Percentiles rank a stretch among this genome's conserved stretches.
These are phyloP conservation scores for Arthrobotrys iridis DNA, from an alignment of 2,329 filamentous ascomycete genomes.

Conservation along the genomic window DNA sequence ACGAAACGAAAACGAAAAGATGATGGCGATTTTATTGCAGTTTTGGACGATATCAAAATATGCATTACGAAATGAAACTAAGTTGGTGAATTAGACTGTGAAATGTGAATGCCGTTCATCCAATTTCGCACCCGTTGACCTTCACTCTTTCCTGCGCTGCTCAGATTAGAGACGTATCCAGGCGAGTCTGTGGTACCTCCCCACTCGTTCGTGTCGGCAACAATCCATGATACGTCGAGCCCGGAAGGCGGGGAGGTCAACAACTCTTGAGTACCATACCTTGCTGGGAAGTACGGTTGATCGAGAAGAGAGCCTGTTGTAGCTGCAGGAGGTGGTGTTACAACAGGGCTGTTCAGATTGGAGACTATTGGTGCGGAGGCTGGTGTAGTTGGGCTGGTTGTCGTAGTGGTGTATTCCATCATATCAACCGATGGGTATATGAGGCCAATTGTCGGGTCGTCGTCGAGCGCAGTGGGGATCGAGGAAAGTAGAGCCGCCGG, in stretches of 20 bases:
- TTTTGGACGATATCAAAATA: too few relatives aligned
- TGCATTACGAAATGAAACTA: background rate
- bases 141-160: slow-evolving; percentile 29
- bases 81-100: slow-evolving; percentile 17
- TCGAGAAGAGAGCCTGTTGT: background rate
- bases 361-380: slow-evolving; percentile 21
- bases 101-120: slow-evolving; percentile 37
- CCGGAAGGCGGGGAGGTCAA: slow-evolving; percentile 23
- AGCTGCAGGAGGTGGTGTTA: slow-evolving; percentile 20
- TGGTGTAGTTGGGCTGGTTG: slow-evolving; percentile 27
- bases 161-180: slow-evolving; percentile 16
- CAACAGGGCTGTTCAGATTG: slow-evolving; percentile 36
- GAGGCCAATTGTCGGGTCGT: slow-evolving; percentile 4
- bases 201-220: slow-evolving; percentile 21
- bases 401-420: slow-evolving; percentile 48
- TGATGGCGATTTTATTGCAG: too few relatives aligned
- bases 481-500: slow-evolving; percentile 10
- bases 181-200: background rate
- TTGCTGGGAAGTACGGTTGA: slow-evolving; percentile 36
- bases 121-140: slow-evolving; percentile 32
- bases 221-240: slow-evolving; percentile 34
- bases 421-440: slow-evolving; percentile 34
- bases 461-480: background rate
- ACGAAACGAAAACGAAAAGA: background rate
- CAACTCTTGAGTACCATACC: slow-evolving; percentile 40